Evolutionary conservation across 805 yeast species (phyloP).

Genomic region (Wickerhamiella hasegawae): DNA sequence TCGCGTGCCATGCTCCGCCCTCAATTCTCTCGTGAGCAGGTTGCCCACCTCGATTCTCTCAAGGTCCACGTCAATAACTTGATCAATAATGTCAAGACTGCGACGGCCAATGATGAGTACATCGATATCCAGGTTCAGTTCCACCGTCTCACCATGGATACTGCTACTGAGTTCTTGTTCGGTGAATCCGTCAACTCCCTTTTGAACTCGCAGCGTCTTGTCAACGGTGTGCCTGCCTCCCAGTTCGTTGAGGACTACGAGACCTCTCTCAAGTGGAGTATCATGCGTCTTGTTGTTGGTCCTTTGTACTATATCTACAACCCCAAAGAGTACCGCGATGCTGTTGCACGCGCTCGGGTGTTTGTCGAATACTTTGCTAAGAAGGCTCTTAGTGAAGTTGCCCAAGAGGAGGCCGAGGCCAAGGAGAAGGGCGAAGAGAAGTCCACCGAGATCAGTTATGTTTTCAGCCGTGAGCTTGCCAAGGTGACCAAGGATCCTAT

Average conservation of each 20-base stretch:
- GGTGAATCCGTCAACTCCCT: conserved; percentile 20
- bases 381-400: conserved; percentile 20
- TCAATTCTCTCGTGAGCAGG: conserved; percentile 10
- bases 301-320: conserved; percentile 11
- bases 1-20: conserved; percentile 21
- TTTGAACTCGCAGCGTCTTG: conserved; percentile 5
- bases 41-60: conserved; percentile 6
- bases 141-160: conserved; percentile 20
- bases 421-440: conserved; percentile 17
- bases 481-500: conserved; percentile 28
- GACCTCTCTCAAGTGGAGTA: conserved; percentile 9
- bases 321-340: conserved; percentile 19
- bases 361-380: conserved; percentile 28
- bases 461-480: conserved; percentile 29
- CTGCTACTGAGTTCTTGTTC: conserved; percentile 23
- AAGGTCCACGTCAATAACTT: conserved; percentile 10
- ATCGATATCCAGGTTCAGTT: conserved; percentile 19
- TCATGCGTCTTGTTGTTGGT: conserved; percentile 12
- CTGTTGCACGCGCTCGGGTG: conserved; percentile 19
- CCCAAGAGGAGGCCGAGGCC: conserved; percentile 5
- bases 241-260: conserved; percentile 15
- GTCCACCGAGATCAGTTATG: too few relatives aligned
- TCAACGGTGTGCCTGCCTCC: conserved; percentile 7
- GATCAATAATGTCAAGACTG: conserved; percentile 5
- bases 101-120: not conserved